A percentile compares a stretch with the other conserved stretches of the same genome.
phyloP scores from a whole-genome alignment of 148 eudicot genomes.

The Suaeda aralocaspica region DNA sequence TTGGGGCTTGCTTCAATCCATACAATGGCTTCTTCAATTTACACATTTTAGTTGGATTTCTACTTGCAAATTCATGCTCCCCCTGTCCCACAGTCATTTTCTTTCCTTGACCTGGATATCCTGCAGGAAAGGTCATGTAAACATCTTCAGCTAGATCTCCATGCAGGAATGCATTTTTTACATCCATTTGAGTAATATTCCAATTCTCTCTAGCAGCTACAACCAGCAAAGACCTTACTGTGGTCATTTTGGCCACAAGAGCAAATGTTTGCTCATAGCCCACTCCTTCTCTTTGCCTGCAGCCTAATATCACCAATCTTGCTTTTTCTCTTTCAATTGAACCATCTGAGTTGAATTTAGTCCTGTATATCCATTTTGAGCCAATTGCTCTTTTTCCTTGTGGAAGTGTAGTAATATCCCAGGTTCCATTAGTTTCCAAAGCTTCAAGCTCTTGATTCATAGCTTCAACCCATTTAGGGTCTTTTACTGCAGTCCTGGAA shows the following conservation, averaged over 20 bases:
- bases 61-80: not conserved
- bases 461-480: not conserved
- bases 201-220: not conserved
- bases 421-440: not conserved
- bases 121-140: not conserved
- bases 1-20: slow-evolving; percentile 6
- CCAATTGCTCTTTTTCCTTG: not conserved
- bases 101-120: not conserved
- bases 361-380: not conserved
- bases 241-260: not conserved
- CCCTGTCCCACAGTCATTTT: not conserved
- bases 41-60: not conserved
- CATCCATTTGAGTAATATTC: not conserved
- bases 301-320: not conserved
- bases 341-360: not conserved
- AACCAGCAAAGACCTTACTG: not conserved
- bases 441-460: not conserved
- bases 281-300: not conserved
- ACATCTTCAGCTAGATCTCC: not conserved
- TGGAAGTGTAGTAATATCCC: not conserved
- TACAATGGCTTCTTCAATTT: not conserved
- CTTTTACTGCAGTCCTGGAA: not conserved
- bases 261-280: slow-evolving; percentile 1
- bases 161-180: not conserved
- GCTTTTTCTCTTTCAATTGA: not conserved